A percentile compares a stretch with the other conserved stretches of the same genome.
These are phyloP conservation scores for Gorgonomyces haynaldii DNA, from an alignment of 192 early-diverging fungal genomes.

Conservation along the genomic window DNA sequence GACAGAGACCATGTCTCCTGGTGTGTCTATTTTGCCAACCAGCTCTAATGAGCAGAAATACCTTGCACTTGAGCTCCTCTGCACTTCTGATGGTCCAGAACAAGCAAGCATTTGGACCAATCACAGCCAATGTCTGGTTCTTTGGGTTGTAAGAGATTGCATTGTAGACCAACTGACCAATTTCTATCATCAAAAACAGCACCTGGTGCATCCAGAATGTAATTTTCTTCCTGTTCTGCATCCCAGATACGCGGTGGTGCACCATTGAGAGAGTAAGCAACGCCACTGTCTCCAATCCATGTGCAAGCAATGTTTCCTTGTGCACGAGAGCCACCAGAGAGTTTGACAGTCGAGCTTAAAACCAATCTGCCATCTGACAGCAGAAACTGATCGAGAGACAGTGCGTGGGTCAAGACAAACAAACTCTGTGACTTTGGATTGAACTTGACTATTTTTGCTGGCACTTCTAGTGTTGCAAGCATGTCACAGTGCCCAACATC, in stretches of 20 bases:
- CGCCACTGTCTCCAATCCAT: slow-evolving; percentile 24
- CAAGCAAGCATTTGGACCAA: too few species aligned
- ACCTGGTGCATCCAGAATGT: slow-evolving; percentile 12
- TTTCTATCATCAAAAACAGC: slow-evolving; percentile 4
- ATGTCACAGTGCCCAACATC: slow-evolving; percentile 41
- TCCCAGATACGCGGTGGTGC: slow-evolving; percentile 28
- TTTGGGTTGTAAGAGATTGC: slow-evolving; percentile 9
- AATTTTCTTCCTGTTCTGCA: slow-evolving; percentile 34
- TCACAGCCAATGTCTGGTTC: slow-evolving; percentile 13
- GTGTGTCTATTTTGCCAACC: too few species aligned
- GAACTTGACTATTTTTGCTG: slow-evolving; percentile 1
- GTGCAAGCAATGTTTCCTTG: slow-evolving; percentile 8
- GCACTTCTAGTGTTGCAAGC: not conserved
- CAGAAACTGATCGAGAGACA: slow-evolving; percentile 23
- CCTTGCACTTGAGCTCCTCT: too few species aligned
- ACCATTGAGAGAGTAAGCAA: slow-evolving; percentile 23
- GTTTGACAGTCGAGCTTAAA: slow-evolving; percentile 18
- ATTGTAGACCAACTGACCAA: slow-evolving; percentile 6
- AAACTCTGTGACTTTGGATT: slow-evolving; percentile 21
- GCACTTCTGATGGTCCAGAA: too few species aligned
- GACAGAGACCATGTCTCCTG: too few species aligned
- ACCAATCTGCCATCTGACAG: slow-evolving; percentile 31
- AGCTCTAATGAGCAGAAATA: too few species aligned
- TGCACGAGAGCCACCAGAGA: slow-evolving; percentile 15
- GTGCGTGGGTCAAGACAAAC: slow-evolving; percentile 23